Percentiles rank a stretch among this genome's conserved stretches.
Conservation (phyloP, 1,284 basidiomycete genomes). For the Fistulina hepatica region DNA sequence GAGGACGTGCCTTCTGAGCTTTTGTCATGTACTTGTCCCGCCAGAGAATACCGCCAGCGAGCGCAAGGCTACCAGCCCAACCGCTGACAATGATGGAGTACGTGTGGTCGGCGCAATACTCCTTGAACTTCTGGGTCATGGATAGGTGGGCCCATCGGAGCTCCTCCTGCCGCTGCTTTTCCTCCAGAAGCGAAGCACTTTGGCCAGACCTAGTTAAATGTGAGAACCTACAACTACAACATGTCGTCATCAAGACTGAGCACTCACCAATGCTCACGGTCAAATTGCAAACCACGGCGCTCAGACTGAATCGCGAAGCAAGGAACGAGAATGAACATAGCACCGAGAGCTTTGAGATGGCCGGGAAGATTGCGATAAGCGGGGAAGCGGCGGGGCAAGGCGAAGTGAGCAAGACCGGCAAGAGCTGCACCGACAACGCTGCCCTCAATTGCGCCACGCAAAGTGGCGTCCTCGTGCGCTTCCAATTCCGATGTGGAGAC, state of each 20-base stretch:
- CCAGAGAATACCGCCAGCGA: constrained; percentile 63
- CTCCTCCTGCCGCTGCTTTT: constrained; percentile 36
- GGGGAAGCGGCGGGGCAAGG: constrained; percentile 43
- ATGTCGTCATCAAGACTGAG: background rate
- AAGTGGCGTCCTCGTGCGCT: constrained; percentile 43
- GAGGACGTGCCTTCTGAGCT: constrained; percentile 21
- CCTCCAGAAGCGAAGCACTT: constrained; percentile 48
- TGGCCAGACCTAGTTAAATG: constrained; percentile 47
- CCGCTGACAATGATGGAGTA: constrained; percentile 72
- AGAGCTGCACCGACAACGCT: constrained; percentile 39
- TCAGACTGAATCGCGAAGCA: constrained; percentile 70
- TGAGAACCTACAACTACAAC: background rate
- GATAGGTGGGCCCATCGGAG: constrained; percentile 52
- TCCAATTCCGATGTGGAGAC: too few species aligned
- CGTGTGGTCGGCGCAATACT: constrained; percentile 70
- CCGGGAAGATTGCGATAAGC: constrained; percentile 62
- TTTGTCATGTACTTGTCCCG: constrained; percentile 48
- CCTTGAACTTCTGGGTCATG: constrained; percentile 48
- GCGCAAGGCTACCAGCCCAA: constrained; percentile 68
- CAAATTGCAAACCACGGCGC: constrained; percentile 64
- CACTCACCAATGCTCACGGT: constrained; percentile 56
- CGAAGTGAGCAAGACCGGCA: constrained; percentile 47
- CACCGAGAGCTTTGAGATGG: constrained; percentile 67
- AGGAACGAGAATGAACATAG: constrained; percentile 59
- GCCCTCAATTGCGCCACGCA: constrained; percentile 58